Base-by-base conservation (phyloP, 2,329 filamentous ascomycete species). In the Colletotrichum tanaceti region DNA sequence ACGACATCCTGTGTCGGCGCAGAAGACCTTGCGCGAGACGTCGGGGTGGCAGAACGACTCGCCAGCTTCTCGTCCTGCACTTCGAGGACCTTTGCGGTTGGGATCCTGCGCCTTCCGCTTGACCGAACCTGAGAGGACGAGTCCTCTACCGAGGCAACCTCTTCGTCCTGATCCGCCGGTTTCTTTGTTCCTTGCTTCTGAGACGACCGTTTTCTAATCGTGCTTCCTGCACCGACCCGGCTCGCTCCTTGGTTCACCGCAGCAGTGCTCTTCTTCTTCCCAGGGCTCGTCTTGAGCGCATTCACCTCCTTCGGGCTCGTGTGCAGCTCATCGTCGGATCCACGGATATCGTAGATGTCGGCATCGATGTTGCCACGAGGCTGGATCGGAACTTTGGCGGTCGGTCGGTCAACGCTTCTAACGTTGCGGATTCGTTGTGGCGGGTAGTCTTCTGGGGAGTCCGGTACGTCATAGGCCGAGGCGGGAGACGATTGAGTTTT, bases 331-430 rank as follows among this genome's bases (percentile, higher is more conserved):
- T 74, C 72, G 22, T 72, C 72, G 2, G 72, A 74, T n/a, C 71
- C 70, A 16, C 75, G 73, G 24, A 74, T 63, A 16, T 75, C 75
- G 46, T 72, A 72, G 9, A 58, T 58, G 16, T 70, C 68, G 16
- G 46, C 47, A 7, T 53, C 39, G 11, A 41, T 41, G 6, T 53
- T 52, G 28, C 50, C 54, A 11, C 57, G 66, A 47, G 66, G 46
- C 13, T 55, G 53, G 9, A 70, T 70, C 20, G 67, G 63, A 5
- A 67, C 64, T 20, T 68, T 70, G 52, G 44, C 44, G 9, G 58
- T 59, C 64, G 67, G 63, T 52, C 66, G 55, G 53, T 68, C 58
- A 24, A 63, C 58, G 58, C 67, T 70, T 9, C 67, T 62, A 7
- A 68, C 64, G 7, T 70, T 70, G 24, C 67, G 67, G 28, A 39